Evolutionary conservation across 495 filamentous ascomycete genomes (phyloP), one percentile per base, ranked within the genome.

Genomic region (Neurospora sp.): DNA sequence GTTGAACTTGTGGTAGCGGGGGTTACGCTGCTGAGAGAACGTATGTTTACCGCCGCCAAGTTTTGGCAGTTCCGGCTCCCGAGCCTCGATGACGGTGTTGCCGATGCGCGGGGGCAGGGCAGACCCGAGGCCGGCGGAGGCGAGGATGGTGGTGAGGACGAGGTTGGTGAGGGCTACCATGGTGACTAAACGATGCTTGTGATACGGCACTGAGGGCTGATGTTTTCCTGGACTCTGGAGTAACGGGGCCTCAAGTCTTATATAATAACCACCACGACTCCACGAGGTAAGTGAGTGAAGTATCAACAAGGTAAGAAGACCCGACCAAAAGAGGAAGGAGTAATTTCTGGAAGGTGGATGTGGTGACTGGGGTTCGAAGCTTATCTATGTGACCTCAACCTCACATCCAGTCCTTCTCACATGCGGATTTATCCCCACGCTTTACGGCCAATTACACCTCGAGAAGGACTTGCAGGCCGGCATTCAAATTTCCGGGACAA

Each of bases 11-110:
- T 59, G 48, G 69, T 84, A 84, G 70, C 80, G 76, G 37, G 81
- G 81, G 71, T 87, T 89, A 69, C 82, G 84, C 35, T 86, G 79
- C 70, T 87, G 86, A 45, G 87, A 83, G 65, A 91, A 78, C 68
- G 84, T 87, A 77, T 87, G 70, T 35, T 70, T 73, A 22, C 77
- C 76, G 20, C 35, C 22, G 44, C 42, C 61, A 22, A 69, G 37
- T 31, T 31, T 31, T 16, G 22, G 2, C 20, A 27, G 27, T 31
- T 61, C 6, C 27, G 71, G 9, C 70, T 61, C 40, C 17, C 31
- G 42, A 40, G 68, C 40, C 12, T 70, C 48, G 45, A 75, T 45
- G 31, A 69, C 72, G 39, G 78, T 77, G 4, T 70, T 80, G 65
- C 77, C 79, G 70, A 81, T 76, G 65, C 69, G 78, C 20, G 79